Evolutionary conservation across 139 green algal species (phyloP).

Genomic region (Microglena sp.): DNA sequence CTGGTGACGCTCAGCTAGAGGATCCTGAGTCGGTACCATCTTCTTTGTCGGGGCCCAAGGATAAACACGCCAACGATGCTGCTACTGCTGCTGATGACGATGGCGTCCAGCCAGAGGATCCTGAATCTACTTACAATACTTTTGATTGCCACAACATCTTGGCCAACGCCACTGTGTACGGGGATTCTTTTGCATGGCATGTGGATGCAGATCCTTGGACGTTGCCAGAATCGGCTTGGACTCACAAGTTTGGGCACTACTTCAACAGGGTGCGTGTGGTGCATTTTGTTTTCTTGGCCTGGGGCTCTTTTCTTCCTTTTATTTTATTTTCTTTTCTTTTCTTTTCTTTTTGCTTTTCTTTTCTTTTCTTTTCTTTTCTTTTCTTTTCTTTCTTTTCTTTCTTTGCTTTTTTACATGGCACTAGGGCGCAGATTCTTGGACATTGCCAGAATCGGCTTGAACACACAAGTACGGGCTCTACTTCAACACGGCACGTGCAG

Average conservation of each 20-base stretch:
- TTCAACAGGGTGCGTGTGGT: conserved; percentile 48
- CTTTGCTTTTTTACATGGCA: conserved; percentile 70
- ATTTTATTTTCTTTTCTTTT: neutral
- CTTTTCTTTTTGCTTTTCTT: neutral
- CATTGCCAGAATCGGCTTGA: conserved; percentile 49
- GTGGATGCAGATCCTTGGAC: conserved; percentile 73
- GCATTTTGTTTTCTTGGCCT: neutral
- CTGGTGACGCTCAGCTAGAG: too few species aligned
- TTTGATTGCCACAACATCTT: too few species aligned
- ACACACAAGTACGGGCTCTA: conserved; percentile 53
- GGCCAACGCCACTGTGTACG: conserved; percentile 67
- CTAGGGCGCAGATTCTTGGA: conserved; percentile 72
- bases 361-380: neutral
- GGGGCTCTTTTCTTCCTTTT: neutral
- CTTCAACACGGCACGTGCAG: conserved; percentile 45
- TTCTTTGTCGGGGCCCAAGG: too few species aligned
- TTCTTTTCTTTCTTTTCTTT: too few species aligned
- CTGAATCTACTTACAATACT: too few species aligned
- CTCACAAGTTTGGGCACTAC: conserved; percentile 51
- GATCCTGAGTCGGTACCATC: too few species aligned
- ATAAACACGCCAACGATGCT: too few species aligned
- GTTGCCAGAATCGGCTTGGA: conserved; percentile 48
- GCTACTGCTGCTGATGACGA: too few species aligned
- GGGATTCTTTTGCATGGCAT: conserved; percentile 68
- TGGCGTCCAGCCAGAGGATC: too few species aligned